Percentiles rank a stretch among this genome's conserved stretches.
phyloP scores from a whole-genome alignment of 2,329 filamentous ascomycete genomes.

The Calonectria pseudoreteaudii region DNA sequence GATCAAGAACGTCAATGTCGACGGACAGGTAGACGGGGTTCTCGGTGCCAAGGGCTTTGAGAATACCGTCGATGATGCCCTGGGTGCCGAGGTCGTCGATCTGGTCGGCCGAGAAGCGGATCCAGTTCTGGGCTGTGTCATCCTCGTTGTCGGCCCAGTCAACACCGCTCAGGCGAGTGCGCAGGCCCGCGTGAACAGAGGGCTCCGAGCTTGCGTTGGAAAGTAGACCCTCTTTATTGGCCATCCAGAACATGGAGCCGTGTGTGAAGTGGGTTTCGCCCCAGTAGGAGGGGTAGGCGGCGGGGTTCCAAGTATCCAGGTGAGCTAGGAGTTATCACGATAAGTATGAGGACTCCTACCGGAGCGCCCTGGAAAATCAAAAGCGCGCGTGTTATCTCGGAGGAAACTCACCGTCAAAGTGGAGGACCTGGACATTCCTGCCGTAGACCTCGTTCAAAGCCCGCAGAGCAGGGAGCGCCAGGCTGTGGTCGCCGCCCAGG shows the following conservation, averaged over 20 bases:
- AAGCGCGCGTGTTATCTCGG: background rate
- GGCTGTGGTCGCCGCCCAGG: conserved; percentile 79
- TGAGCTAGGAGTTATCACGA: conserved; percentile 58
- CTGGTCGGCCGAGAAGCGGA: conserved; percentile 83
- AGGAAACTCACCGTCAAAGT: conserved; percentile 69
- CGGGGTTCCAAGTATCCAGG: conserved; percentile 87
- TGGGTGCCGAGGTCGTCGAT: conserved; percentile 84
- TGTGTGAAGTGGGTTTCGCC: conserved; percentile 77
- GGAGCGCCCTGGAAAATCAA: background rate
- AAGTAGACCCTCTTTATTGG: conserved; percentile 83
- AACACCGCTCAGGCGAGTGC: conserved; percentile 77
- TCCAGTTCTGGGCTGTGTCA: conserved; percentile 81
- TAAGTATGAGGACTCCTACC: background rate
- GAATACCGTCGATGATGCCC: conserved; percentile 78
- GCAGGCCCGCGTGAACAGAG: conserved; percentile 84
- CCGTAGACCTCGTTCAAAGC: conserved; percentile 73
- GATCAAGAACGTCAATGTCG: conserved; percentile 90
- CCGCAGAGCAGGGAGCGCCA: conserved; percentile 76
- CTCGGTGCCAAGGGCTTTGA: conserved; percentile 78
- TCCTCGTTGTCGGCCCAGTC: conserved; percentile 77
- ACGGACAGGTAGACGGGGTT: conserved; percentile 83
- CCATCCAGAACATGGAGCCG: conserved; percentile 93
- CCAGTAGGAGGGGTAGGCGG: conserved; percentile 85
- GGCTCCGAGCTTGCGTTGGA: conserved; percentile 75
- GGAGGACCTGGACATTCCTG: conserved; percentile 74